A percentile compares a stretch with the other conserved stretches of the same genome.
These are phyloP conservation scores for Nephromyces sp. DNA, from an alignment of 169 alveolate genomes.

Conservation along the genomic window DNA sequence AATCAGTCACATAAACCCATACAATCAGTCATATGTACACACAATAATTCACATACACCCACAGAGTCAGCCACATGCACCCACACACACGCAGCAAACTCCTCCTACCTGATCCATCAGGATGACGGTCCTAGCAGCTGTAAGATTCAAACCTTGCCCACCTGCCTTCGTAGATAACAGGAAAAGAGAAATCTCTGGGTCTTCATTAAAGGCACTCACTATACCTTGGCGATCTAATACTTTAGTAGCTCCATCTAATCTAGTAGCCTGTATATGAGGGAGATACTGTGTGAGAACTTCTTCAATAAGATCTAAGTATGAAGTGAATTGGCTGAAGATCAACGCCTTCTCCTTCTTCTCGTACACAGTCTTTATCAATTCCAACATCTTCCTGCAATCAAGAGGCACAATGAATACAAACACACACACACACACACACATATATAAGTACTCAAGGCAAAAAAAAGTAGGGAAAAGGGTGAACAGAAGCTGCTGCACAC, in stretches of 20 bases:
- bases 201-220: slow-evolving; percentile 58
- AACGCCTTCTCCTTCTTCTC: slow-evolving; percentile 63
- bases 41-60: no score
- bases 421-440: not conserved
- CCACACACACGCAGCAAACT: no score
- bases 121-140: slow-evolving; percentile 93
- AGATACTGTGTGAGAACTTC: slow-evolving; percentile 46
- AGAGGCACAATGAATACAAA: no score
- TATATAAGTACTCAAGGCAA: no score
- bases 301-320: slow-evolving; percentile 75
- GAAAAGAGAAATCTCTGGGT: slow-evolving; percentile 76
- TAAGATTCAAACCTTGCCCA: slow-evolving; percentile 93
- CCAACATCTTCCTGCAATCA: slow-evolving; percentile 34
- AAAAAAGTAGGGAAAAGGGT: no score
- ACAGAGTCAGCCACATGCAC: no score
- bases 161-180: slow-evolving; percentile 95
- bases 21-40: no score
- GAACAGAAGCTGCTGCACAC: no score
- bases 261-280: slow-evolving; percentile 35
- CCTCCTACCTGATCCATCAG: slow-evolving; percentile 78
- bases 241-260: slow-evolving; percentile 91
- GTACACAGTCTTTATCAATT: slow-evolving; percentile 38
- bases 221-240: slow-evolving; percentile 78
- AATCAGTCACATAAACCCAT: no score
- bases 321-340: slow-evolving; percentile 82